These are phyloP conservation scores for Pontederia crassipes DNA, from an alignment of 176 grass and related monocot genomes.

Conservation along the genomic window DNA sequence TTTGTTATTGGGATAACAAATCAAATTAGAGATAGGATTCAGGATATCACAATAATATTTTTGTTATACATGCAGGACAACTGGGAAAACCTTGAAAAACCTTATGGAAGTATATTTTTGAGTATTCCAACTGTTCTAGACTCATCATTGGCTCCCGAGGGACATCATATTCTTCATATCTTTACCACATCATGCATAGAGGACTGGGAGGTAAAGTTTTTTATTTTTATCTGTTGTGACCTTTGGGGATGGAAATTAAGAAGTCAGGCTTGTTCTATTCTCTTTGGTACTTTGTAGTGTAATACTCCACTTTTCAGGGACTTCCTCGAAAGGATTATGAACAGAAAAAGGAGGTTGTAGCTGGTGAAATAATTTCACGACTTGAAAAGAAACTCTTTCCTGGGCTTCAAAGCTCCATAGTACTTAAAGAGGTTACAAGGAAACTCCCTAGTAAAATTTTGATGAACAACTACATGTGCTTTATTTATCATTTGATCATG, in stretches of 20 bases:
- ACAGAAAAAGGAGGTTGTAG: slow-evolving; percentile 62
- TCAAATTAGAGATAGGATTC: neutral
- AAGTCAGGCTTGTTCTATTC: neutral
- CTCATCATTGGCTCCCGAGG: slow-evolving; percentile 74
- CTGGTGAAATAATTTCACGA: slow-evolving; percentile 70
- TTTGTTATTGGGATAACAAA: too few species aligned
- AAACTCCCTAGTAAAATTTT: neutral
- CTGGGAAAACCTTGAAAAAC: slow-evolving; percentile 74
- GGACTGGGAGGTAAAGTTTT: slow-evolving; percentile 56
- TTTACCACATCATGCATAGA: slow-evolving; percentile 87
- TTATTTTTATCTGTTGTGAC: neutral
- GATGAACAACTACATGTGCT: neutral
- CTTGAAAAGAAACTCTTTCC: slow-evolving; percentile 87
- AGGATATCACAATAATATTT: neutral
- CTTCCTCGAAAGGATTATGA: slow-evolving; percentile 73
- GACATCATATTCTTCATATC: slow-evolving; percentile 94
- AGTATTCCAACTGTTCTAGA: slow-evolving; percentile 97
- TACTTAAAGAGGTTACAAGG: slow-evolving; percentile 69
- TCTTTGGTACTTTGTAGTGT: neutral
- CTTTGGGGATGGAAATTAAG: neutral
- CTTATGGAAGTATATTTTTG: slow-evolving; percentile 96
- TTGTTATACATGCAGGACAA: slow-evolving; percentile 43
- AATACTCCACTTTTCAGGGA: slow-evolving; percentile 28
- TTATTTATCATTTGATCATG: too few species aligned
- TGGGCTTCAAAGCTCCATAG: slow-evolving; percentile 78